phyloP scores from a whole-genome alignment of 352 stramenopile genomes.

The Globisporangium perplexum region DNA sequence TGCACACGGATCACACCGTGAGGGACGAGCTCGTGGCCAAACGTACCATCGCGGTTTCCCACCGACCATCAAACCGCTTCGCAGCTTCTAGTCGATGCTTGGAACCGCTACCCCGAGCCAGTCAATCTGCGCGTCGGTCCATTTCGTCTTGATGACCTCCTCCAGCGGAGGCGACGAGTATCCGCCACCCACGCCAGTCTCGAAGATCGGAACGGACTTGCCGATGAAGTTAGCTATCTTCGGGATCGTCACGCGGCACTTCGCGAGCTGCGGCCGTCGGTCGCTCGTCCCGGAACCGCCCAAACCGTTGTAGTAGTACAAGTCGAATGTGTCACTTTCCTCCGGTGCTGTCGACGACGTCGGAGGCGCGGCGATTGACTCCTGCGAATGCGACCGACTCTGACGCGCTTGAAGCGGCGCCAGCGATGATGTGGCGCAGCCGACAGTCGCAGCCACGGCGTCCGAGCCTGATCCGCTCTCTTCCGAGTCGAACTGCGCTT shows the following conservation, averaged over 20 bases:
- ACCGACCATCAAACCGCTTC: no score
- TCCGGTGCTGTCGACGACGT: not conserved
- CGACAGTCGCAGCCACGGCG: not conserved
- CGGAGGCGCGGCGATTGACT: not conserved
- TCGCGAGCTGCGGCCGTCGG: constrained; percentile 29
- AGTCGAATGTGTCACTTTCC: constrained; percentile 17
- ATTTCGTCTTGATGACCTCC: constrained; percentile 80
- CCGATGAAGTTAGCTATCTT: constrained; percentile 51
- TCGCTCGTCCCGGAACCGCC: not conserved
- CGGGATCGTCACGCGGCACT: constrained; percentile 33
- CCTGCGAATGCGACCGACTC: not conserved
- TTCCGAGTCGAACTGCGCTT: constrained; percentile 73
- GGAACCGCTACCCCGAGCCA: constrained; percentile 39
- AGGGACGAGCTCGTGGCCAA: no score
- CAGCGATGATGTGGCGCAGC: not conserved
- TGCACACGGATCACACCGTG: no score
- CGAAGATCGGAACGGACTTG: constrained; percentile 53
- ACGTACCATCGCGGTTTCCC: no score
- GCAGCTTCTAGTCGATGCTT: constrained; percentile 33
- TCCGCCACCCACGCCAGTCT: constrained; percentile 29
- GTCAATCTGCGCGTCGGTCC: constrained; percentile 38
- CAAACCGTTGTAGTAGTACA: constrained; percentile 48
- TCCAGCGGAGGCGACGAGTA: constrained; percentile 52
- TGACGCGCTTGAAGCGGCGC: not conserved
- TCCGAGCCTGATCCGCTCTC: constrained; percentile 1